phyloP scores from a whole-genome alignment of 371 early-diverging fungal species.

The Basidiobolus meristosporus region DNA sequence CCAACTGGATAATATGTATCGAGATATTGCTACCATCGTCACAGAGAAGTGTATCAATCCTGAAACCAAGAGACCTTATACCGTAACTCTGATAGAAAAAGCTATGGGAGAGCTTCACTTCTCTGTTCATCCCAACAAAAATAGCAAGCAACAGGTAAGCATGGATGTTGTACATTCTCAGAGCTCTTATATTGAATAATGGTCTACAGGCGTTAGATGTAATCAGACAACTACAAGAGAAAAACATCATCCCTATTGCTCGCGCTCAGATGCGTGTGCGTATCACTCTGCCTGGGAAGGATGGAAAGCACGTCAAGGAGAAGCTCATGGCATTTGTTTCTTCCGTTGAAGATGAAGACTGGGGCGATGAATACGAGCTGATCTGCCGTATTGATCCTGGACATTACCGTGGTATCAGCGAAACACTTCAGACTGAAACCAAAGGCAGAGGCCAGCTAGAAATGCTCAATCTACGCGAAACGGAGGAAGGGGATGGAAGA shows the following conservation, averaged over 20 bases:
- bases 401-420: slow-evolving; percentile 62
- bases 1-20: slow-evolving; percentile 55
- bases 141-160: slow-evolving; percentile 47
- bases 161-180: slow-evolving; percentile 1
- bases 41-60: slow-evolving; percentile 92
- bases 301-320: slow-evolving; percentile 71
- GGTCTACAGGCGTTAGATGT: slow-evolving; percentile 88
- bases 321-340: slow-evolving; percentile 45
- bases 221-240: slow-evolving; percentile 77
- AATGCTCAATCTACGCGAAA: slow-evolving; percentile 64
- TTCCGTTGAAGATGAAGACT: slow-evolving; percentile 75
- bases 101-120: slow-evolving; percentile 85
- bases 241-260: slow-evolving; percentile 71
- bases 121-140: slow-evolving; percentile 69
- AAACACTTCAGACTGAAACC: slow-evolving; percentile 58
- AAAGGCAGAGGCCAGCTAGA: slow-evolving; percentile 77
- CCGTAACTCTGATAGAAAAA: slow-evolving; percentile 93
- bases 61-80: slow-evolving; percentile 82
- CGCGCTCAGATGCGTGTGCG: slow-evolving; percentile 85
- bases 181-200: too few species aligned
- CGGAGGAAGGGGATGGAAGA: slow-evolving; percentile 58
- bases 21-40: slow-evolving; percentile 85
- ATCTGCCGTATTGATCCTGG: slow-evolving; percentile 85
- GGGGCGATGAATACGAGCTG: slow-evolving; percentile 60
- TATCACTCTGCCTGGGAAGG: slow-evolving; percentile 57